These are phyloP conservation scores for Celoporthe dispersa DNA, from an alignment of 2,329 filamentous ascomycete species.

Conservation along the genomic window DNA sequence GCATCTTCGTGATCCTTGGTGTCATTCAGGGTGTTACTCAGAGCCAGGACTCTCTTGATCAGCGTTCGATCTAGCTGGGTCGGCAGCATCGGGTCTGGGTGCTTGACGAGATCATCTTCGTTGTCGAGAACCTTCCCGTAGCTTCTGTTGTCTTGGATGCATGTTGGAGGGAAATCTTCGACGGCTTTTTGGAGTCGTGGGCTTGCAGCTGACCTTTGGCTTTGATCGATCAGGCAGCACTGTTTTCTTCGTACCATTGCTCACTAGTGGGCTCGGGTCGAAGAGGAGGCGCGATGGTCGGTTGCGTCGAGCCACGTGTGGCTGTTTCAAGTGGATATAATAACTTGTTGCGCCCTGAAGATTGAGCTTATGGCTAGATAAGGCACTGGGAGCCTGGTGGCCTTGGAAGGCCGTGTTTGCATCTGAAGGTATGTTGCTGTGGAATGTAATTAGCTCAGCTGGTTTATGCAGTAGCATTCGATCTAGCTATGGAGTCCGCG, in stretches of 20 bases:
- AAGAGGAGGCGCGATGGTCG: background rate
- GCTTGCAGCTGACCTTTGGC: background rate
- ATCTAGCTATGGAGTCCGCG: background rate
- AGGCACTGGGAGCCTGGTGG: background rate
- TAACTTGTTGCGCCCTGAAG: background rate
- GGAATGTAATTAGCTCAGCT: background rate
- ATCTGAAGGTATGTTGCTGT: no score
- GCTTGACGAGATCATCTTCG: background rate
- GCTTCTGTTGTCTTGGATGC: background rate
- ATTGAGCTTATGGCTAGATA: background rate
- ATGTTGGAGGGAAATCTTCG: background rate
- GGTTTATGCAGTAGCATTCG: background rate
- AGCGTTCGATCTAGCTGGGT: background rate
- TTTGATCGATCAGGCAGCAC: background rate
- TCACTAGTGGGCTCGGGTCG: background rate
- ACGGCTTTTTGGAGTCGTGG: background rate
- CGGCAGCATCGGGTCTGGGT: no score
- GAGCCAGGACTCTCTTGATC: constrained; percentile 4
- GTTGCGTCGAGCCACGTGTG: background rate
- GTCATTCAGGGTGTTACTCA: background rate
- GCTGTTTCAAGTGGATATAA: background rate
- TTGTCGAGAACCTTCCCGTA: background rate
- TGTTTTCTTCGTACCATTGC: no score
- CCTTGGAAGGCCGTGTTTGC: background rate
- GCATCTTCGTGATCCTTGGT: no score